Evolutionary conservation across 2,329 filamentous ascomycete species (phyloP).

Genomic region (Sphaceloma murrayae): DNA sequence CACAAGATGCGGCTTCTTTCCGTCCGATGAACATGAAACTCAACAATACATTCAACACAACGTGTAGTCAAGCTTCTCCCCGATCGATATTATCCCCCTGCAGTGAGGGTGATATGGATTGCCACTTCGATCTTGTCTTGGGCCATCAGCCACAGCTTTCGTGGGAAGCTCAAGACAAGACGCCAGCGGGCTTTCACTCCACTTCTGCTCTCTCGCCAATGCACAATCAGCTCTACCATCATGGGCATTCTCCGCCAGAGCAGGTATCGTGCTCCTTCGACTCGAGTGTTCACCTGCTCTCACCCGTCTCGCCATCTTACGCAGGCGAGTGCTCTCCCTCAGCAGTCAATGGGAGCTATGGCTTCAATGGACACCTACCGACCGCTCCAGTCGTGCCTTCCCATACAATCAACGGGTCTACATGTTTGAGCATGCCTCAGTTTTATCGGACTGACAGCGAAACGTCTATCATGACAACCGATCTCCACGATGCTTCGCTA

Average conservation of each 20-base stretch:
- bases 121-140: background rate
- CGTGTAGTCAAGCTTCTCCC: too few species aligned
- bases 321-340: background rate
- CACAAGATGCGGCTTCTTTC: too few species aligned
- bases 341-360: background rate
- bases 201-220: background rate
- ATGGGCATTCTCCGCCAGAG: conserved; percentile 1
- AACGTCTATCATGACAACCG: background rate
- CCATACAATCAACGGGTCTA: background rate
- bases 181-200: background rate
- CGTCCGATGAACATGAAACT: background rate
- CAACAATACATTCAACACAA: too few species aligned
- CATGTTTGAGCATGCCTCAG: background rate
- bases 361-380: background rate
- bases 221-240: background rate
- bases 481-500: conserved; percentile 1
- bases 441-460: conserved; percentile 2
- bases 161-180: background rate
- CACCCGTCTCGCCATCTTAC: conserved; percentile 57
- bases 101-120: too few species aligned
- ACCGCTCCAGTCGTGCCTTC: conserved; percentile 3
- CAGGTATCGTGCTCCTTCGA: conserved; percentile 20
- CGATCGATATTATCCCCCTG: too few species aligned
- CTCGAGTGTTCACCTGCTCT: conserved; percentile 41
- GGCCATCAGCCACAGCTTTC: background rate